A percentile compares a stretch with the other conserved stretches of the same genome.
Evolutionary conservation across 192 early-diverging fungal genomes (phyloP).

Genomic region (Coemansia sp.): DNA sequence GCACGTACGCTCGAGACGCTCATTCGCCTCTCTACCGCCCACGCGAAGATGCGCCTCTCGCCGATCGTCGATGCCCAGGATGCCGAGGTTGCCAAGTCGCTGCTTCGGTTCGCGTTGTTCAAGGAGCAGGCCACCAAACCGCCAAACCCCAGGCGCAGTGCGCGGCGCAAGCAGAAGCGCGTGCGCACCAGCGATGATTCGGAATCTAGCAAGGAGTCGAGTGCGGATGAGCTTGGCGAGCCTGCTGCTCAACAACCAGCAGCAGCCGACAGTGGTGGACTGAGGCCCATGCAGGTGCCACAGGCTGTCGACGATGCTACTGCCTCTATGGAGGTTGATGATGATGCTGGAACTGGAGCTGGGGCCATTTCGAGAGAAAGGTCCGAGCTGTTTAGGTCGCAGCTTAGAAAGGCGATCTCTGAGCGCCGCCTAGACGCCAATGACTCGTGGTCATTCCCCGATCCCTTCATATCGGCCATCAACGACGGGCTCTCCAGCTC

Average conservation of each 20-base stretch:
- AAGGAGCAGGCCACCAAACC: constrained; percentile 66
- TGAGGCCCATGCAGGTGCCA: constrained; percentile 12
- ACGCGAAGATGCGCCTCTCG: constrained; percentile 91
- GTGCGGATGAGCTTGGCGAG: constrained; percentile 1
- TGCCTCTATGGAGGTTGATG: constrained; percentile 33
- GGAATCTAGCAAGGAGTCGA: constrained; percentile 32
- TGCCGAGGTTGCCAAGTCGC: constrained; percentile 76
- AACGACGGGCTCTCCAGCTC: constrained; percentile 52
- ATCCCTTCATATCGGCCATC: constrained; percentile 57
- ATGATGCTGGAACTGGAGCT: not conserved
- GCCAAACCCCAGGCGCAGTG: constrained; percentile 29
- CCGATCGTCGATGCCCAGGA: constrained; percentile 78
- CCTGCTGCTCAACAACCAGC: not conserved
- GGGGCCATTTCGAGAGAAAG: constrained; percentile 19
- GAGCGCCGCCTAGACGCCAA: constrained; percentile 54
- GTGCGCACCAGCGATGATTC: constrained; percentile 44
- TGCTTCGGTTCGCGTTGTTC: constrained; percentile 89
- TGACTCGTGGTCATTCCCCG: constrained; percentile 54
- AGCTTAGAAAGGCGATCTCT: constrained; percentile 46
- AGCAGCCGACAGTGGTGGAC: not conserved
- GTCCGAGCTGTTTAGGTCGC: constrained; percentile 53
- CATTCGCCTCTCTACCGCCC: constrained; percentile 93
- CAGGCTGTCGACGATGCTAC: not conserved
- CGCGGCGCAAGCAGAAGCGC: constrained; percentile 43
- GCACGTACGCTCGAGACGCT: constrained; percentile 98